A percentile compares a stretch with the other conserved stretches of the same genome.
These are phyloP conservation scores for Coemansia sp. DNA, from an alignment of 192 early-diverging fungal species.

Conservation along the genomic window DNA sequence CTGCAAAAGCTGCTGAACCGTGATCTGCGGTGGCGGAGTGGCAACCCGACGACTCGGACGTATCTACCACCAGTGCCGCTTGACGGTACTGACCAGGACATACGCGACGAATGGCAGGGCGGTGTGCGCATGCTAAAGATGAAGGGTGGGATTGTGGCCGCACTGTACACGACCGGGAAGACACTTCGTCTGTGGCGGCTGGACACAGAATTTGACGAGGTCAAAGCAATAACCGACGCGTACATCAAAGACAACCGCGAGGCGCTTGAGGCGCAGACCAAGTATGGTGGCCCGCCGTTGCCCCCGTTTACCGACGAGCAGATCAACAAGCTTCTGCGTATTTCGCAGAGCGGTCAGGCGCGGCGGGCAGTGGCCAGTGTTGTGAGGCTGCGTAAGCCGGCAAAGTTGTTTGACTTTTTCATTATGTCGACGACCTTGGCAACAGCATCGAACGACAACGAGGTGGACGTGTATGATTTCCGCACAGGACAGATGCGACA, in stretches of 20 bases:
- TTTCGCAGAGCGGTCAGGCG: slow-evolving; percentile 17
- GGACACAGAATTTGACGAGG: slow-evolving; percentile 18
- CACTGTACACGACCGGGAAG: slow-evolving; percentile 17
- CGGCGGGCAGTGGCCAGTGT: slow-evolving; percentile 6
- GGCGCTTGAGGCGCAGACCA: slow-evolving; percentile 24
- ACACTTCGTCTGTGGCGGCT: slow-evolving; percentile 32
- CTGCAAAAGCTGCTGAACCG: slow-evolving; percentile 45
- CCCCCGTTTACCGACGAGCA: slow-evolving; percentile 23
- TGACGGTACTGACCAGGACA: slow-evolving; percentile 36
- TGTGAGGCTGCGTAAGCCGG: slow-evolving; percentile 16
- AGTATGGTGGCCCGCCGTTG: slow-evolving; percentile 25
- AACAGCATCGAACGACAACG: slow-evolving; percentile 11
- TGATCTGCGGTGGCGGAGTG: slow-evolving; percentile 29
- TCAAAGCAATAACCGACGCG: slow-evolving; percentile 19
- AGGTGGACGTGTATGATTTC: slow-evolving; percentile 43
- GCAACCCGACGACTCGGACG: slow-evolving; percentile 20
- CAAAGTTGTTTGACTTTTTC: slow-evolving; percentile 43
- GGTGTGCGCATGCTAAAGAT: slow-evolving; percentile 29
- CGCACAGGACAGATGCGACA: slow-evolving; percentile 15
- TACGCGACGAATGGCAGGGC: slow-evolving; percentile 43
- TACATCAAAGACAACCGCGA: slow-evolving; percentile 25
- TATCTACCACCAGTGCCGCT: slow-evolving; percentile 46
- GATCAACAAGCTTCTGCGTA: slow-evolving; percentile 16
- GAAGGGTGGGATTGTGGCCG: slow-evolving; percentile 38
- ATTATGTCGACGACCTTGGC: slow-evolving; percentile 22